Evolutionary conservation across 116 monocot species (phyloP), one percentile per base, ranked within the genome.

Genomic region (Papilionanthe hybrid): DNA sequence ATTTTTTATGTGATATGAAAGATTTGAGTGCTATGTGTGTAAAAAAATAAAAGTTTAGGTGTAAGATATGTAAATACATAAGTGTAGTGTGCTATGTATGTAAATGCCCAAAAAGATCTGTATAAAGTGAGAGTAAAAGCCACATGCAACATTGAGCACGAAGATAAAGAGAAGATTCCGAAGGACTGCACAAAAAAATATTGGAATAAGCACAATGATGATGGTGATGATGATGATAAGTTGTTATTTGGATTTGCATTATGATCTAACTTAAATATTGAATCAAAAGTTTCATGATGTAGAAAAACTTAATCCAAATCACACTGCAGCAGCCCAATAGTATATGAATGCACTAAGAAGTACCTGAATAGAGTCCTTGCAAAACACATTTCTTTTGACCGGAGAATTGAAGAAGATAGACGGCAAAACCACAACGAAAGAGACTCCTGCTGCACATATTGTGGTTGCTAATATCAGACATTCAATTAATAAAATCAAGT

Each of bases 361-460:
- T 81, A 98, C 98, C 93, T 98, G 75, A 99, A 78, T 72, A 91
- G 55, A 75, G 48, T 85, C 79, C 94, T 84, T 81, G 91, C 87
- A 85, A 99, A 88, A 32, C 55, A 68, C 89, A 99, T 87, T 85
- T 99, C 90, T 74, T 89, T 91, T 80, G 95, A 87, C 67, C 57
- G 84, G 11, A 93, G 84, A 88, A 95, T 80, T 76, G 83, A 67
- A 78, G 77, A 78, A 85, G 90, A 23, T 76, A 95, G 76, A 67
- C 86, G 88, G 22, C 90, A 56, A 78, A 89, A 93, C 95, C 99
- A 95, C 43, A 87, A 79, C 53, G 93, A 90, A 75, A 99, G 83
- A 44, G 91, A 90, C 58, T 85, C 83, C 29, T 86, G 86, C 91
- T 99, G 80, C 50, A 77, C 27, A 65, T 75, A 79, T 78, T 17